Evolutionary conservation across 2,329 filamentous ascomycete species (phyloP), one percentile per base, ranked within the genome.

Genomic region (Myriosclerotinia duriaeana): DNA sequence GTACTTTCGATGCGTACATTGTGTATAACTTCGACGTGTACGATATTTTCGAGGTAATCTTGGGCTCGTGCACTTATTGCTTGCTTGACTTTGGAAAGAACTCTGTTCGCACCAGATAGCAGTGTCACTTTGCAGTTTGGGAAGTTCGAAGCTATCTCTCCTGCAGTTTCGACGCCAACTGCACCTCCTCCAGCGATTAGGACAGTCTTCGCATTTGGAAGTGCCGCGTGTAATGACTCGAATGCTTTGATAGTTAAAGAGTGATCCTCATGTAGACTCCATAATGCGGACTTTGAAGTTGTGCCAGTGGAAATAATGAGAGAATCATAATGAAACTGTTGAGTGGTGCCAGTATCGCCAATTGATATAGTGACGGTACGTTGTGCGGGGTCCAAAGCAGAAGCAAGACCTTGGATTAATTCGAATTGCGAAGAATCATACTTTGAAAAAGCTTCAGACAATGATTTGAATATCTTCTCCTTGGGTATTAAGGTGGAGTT

Each of bases 221-320:
- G 72, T 0, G 75, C 77, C 22, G 74, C 67, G 2, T 81, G 79
- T 65, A 85, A 80, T 0, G 69, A 62, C 0, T 64, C 61, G 78
- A 81, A 83, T 64, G 71, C 75, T 17, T 69, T 64, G 7, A 74
- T 74, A 0, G 83, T 74, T 9, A 65, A 65, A 0, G 68, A 70
- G 17, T 77, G 76, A 63, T 79, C 78, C 0, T 66, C 14, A 44
- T 76, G 79, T 0, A 83, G 72, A 6, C 79, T 76, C 12, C 80
- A 72, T 0, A 84, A 73, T 0, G 82, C 81, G 0, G 81, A 84
- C 0, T 74, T 69, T 0, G 82, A 80, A 0, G 80, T 79, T 14
- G 80, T 72, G 0, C 83, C 83, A 0, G 82, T 84, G 0, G 81
- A 82, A 30, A 85, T 80, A 22, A 84, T 73, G 0, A 84, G 75